Evolutionary conservation across 768 basidiomycete species (phyloP), one percentile per base, ranked within the genome.

Genomic region (Brasilioporus rufonigricans): DNA sequence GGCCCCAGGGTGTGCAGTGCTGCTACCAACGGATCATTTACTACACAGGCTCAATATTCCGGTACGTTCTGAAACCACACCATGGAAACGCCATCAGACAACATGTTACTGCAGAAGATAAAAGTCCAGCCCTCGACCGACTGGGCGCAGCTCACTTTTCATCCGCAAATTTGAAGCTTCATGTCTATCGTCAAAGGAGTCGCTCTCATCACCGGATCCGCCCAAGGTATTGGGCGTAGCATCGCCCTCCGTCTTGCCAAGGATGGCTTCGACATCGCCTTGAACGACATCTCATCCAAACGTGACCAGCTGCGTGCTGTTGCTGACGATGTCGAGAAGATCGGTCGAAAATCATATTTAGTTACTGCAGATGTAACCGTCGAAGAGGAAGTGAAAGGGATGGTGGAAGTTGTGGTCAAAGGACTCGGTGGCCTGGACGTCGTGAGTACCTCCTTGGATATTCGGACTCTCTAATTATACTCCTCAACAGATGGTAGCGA

Each of bases 341-440:
- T 54, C 7, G 76, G 76, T 12, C 61, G 58, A 35, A 63, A 57
- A 41, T 57, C 69, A 3, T 36, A 61, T 4, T 29, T 62, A 16
- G 64, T 73, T 1, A 40, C 69, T 12, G 78, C 67, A 4, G 78
- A 82, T 54, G 76, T 83, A 2, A 61, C 69, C 10, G 38, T 63
- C 2, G 80, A 36, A 36, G 6, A 82, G 49, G 59, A 79, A 11
- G 80, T 83, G 2, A 65, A 74, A 18, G 35, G 14, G 16, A 36
- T 36, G 35, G 13, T 40, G 21, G 10, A 40, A 10, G 39, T 23
- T 9, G 39, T 21, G 5, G 39, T 12, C 21, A 40, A 40, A 11
- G 39, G 23, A 21, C 39, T 40, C 21, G 39, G 39, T 12, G 21
- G 39, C 23, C 39, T 40, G 19, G 39, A 40, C 21, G 39, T 40